Base-by-base conservation (phyloP, 768 basidiomycete species). In the Heimioporus sp. region DNA sequence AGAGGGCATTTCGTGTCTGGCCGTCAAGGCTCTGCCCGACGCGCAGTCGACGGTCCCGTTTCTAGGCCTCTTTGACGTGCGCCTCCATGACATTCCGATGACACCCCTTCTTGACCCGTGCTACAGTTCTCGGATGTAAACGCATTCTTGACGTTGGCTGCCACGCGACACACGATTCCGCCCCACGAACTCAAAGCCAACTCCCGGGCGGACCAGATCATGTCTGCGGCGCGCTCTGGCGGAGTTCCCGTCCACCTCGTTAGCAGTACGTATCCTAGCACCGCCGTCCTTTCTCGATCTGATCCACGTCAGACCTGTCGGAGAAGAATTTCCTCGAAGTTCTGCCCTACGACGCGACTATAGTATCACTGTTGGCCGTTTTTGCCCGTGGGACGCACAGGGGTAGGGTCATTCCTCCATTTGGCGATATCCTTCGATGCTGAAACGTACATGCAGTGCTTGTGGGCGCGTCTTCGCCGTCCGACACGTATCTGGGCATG, bases 81-180 rank as follows among this genome's bases (percentile, higher is more conserved):
- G 86, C 56, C 12, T 37, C 19, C 30, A 21, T 32, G 24, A 40
- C 49, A 21, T 21, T 13, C 40, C 9, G 15, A 36, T 53, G 34
- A 1, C 40, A 16, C 34, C n/a, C 34, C 35, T 53, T n/a, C 52
- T 44, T 66, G 37, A 54, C n/a, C n/a, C 9, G 11, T 9, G 4
- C 5, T 45, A 15, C 57, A 92, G 90, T 91, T 81, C 59, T 84
- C 90, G 16, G 90, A 92, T 63, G 86, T 92, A 11, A 92, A 92
- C 63, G 87, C 90, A n/a, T 92, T 92, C 63, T 69, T 92, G 53
- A 89, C 87, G 4, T 73, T 92, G 42, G 90, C 90, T 10, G 89
- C 90, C 8, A 91, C 87, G 4, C 73, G 84, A 41, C 88, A 91
- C 62, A 86, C 84, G 4, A 75, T 87, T 37, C 67, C 73, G 20